Evolutionary conservation across 495 filamentous ascomycete genomes (phyloP).

Genomic region (Hyphodiscus hymeniophilus): DNA sequence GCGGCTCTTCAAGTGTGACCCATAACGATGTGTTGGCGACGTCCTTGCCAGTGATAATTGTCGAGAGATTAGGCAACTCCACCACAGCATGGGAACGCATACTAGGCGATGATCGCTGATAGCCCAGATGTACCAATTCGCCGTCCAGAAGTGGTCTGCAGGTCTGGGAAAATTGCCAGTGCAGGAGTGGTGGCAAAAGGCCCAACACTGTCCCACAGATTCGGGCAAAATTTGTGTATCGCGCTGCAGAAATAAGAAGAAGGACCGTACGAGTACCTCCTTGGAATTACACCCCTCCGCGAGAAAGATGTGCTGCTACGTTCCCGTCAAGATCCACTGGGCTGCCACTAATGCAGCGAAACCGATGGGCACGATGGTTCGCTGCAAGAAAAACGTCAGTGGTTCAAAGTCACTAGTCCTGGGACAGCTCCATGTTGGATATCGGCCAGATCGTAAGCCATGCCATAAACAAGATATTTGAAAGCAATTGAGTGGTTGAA

Average conservation of each 20-base stretch:
- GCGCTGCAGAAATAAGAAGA: conserved; percentile 11
- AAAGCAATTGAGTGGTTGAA: conserved; percentile 9
- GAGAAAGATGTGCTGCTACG: not conserved
- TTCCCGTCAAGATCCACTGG: conserved; percentile 34
- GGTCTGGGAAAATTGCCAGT: conserved; percentile 15
- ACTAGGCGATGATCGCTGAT: conserved; percentile 23
- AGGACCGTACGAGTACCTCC: conserved; percentile 4
- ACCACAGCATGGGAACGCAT: conserved; percentile 34
- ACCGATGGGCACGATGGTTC: conserved; percentile 27
- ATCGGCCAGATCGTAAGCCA: conserved; percentile 12
- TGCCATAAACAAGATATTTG: conserved; percentile 3
- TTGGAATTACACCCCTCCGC: not conserved
- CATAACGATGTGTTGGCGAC: conserved; percentile 87
- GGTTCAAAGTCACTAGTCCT: conserved; percentile 4
- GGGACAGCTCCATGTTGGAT: conserved; percentile 8
- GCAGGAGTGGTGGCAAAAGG: conserved; percentile 23
- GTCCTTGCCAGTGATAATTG: conserved; percentile 69
- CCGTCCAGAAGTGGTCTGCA: conserved; percentile 20
- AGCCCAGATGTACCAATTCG: conserved; percentile 19
- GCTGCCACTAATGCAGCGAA: conserved; percentile 47
- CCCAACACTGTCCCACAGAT: conserved; percentile 18
- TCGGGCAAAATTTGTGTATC: conserved; percentile 16
- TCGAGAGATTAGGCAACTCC: conserved; percentile 52
- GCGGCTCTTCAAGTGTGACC: conserved; percentile 54
- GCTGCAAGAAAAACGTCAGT: conserved; percentile 24